These are phyloP conservation scores for Mimosa bimucronata DNA, from an alignment of 306 rosid species.

Conservation along the genomic window DNA sequence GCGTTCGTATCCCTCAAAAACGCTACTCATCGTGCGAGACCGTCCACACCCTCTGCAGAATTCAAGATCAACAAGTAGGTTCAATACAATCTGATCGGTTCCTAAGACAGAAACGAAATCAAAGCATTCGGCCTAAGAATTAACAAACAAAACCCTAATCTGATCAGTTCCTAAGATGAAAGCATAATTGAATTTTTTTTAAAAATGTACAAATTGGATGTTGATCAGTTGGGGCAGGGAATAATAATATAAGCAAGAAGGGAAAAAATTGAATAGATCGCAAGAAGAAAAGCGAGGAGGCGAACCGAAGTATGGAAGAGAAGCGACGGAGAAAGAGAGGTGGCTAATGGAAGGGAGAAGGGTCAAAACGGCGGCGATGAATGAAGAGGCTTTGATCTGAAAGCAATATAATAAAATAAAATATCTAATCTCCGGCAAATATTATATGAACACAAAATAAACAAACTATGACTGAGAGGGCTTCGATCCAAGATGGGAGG, in stretches of 20 bases:
- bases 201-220: slow-evolving; percentile 1
- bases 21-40: slow-evolving; percentile 68
- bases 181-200: not conserved
- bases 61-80: slow-evolving; percentile 35
- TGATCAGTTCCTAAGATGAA: slow-evolving; percentile 5
- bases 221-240: slow-evolving; percentile 16
- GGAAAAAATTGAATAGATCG: not conserved
- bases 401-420: too few species aligned
- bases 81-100: not conserved
- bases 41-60: slow-evolving; percentile 36
- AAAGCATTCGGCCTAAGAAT: slow-evolving; percentile 20
- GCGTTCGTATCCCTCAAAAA: slow-evolving; percentile 88
- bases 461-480: too few species aligned
- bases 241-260: slow-evolving; percentile 10
- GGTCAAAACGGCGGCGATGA: slow-evolving; percentile 45
- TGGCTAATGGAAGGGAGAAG: not conserved
- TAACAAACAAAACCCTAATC: slow-evolving; percentile 31
- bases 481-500: too few species aligned
- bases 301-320: not conserved
- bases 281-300: not conserved
- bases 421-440: too few species aligned
- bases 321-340: not conserved
- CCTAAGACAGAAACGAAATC: slow-evolving; percentile 13
- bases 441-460: too few species aligned
- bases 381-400: too few species aligned